phyloP scores from a whole-genome alignment of 805 yeast species.

The Ogataea wickerhamii region DNA sequence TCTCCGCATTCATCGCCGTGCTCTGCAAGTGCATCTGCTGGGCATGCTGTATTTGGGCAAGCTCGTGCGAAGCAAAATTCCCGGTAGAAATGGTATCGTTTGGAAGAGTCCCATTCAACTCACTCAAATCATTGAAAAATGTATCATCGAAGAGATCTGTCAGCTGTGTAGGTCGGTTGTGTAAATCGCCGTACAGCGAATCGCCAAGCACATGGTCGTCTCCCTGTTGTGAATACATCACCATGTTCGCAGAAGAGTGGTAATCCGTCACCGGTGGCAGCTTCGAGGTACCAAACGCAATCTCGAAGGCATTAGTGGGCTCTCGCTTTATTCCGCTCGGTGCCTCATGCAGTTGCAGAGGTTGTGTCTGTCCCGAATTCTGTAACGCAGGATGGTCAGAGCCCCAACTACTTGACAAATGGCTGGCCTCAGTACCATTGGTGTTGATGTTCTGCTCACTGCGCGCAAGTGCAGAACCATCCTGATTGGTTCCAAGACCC shows the following conservation, averaged over 20 bases:
- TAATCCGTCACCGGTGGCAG: slow-evolving; percentile 35
- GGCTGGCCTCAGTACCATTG: not conserved
- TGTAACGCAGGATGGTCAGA: slow-evolving; percentile 6
- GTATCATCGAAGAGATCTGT: slow-evolving; percentile 33
- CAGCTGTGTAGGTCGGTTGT: slow-evolving; percentile 10
- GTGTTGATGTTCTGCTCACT: not conserved
- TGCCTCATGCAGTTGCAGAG: slow-evolving; percentile 14
- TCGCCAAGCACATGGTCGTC: slow-evolving; percentile 10
- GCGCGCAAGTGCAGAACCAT: not conserved
- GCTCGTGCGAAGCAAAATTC: slow-evolving; percentile 8
- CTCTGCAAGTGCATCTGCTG: slow-evolving; percentile 7
- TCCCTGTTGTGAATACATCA: slow-evolving; percentile 8
- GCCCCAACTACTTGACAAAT: not conserved
- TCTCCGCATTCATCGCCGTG: slow-evolving; percentile 1
- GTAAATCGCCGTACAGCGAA: slow-evolving; percentile 6
- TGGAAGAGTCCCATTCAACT: slow-evolving; percentile 20
- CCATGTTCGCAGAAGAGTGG: not conserved
- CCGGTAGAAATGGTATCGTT: slow-evolving; percentile 9
- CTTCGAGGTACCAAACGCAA: slow-evolving; percentile 35
- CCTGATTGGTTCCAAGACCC: not conserved
- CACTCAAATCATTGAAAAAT: slow-evolving; percentile 31
- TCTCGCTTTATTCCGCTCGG: slow-evolving; percentile 19
- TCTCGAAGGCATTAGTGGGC: slow-evolving; percentile 31
- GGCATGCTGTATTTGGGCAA: slow-evolving; percentile 6
- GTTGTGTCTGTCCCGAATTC: slow-evolving; percentile 12